Base-by-base conservation (phyloP, 2,329 filamentous ascomycete genomes). In the Mariannaea elegans region DNA sequence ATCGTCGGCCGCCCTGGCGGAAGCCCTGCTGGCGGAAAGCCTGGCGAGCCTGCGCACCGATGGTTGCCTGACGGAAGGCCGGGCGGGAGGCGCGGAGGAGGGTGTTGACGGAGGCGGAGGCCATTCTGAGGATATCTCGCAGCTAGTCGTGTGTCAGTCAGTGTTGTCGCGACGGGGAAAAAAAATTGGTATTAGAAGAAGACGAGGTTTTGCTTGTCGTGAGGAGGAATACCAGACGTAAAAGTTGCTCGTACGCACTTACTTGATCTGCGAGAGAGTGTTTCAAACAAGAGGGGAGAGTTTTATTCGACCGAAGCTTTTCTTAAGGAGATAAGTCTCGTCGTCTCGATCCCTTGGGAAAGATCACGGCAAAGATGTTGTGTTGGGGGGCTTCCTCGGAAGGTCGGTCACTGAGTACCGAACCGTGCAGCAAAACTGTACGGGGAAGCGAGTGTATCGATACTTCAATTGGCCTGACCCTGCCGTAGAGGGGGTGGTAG, bases 51-150 rank as follows among this genome's bases (percentile, higher is more conserved):
- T 84, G 81, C 76, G 80, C 71, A 69, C 76, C 81, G 75, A 79
- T 81, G 70, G 82, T 82, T 75, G 74, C 78, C 73, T 84, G 82
- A 72, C 82, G 82, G 80, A 87, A 82, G 68, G 82, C 74, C 50
- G 84, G 86, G 72, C 84, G 82, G 73, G 82, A 77, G 70, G 82
- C 81, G 76, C 82, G 82, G 78, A 84, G 77, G 72, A 87, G 73
- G 72, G 77, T 77, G 65, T 75, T 79, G 38, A 81, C 78, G 68
- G 82, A 77, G 66, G 81, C 76, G 63, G 80, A 65, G 53, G 50
- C 50, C 50, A 54, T 54, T 45, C 24, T 50, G 41, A 56, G 18
- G 7, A 6, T 27, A 27, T 27, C 9, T 27, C n/a, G n/a, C n/a
- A n/a, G n/a, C n/a, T n/a, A n/a, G n/a, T n/a, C n/a, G n/a, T n/a